phyloP scores from a whole-genome alignment of 139 green algal species.

The Asterochloris erici region DNA sequence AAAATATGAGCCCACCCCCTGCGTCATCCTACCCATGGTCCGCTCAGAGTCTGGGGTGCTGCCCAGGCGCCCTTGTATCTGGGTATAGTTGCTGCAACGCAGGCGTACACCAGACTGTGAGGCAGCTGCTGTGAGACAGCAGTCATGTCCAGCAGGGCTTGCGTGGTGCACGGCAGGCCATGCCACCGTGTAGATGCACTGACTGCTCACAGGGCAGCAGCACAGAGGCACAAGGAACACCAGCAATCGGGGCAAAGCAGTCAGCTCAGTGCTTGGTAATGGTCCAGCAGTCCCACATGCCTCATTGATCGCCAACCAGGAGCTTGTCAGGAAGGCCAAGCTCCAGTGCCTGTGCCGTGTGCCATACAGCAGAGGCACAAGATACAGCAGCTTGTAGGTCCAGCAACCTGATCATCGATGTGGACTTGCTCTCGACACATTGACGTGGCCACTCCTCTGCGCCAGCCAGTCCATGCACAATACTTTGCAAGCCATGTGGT shows the following conservation, averaged over 20 bases:
- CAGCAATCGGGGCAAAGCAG: not conserved
- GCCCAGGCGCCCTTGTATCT: conserved; percentile 12
- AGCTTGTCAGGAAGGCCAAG: no score
- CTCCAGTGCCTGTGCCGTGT: no score
- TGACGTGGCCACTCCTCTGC: not conserved
- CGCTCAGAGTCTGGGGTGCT: conserved; percentile 21
- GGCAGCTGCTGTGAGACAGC: not conserved
- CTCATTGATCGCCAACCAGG: no score
- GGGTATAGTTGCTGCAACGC: not conserved
- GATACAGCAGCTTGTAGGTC: no score
- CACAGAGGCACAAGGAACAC: not conserved
- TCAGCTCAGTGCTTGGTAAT: no score
- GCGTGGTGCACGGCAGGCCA: not conserved
- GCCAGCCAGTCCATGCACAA: not conserved
- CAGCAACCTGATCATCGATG: no score
- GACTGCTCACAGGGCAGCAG: not conserved
- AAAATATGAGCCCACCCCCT: conserved; percentile 32
- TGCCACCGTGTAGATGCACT: not conserved
- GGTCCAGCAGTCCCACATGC: no score
- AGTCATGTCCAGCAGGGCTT: conserved; percentile 8
- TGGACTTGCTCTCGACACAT: no score
- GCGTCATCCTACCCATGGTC: conserved; percentile 25
- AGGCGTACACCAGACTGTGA: conserved; percentile 13
- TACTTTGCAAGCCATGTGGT: not conserved
- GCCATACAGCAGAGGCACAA: no score